Evolutionary conservation across 257 asterid species (phyloP).

Genomic region (Mitragyna speciosa): DNA sequence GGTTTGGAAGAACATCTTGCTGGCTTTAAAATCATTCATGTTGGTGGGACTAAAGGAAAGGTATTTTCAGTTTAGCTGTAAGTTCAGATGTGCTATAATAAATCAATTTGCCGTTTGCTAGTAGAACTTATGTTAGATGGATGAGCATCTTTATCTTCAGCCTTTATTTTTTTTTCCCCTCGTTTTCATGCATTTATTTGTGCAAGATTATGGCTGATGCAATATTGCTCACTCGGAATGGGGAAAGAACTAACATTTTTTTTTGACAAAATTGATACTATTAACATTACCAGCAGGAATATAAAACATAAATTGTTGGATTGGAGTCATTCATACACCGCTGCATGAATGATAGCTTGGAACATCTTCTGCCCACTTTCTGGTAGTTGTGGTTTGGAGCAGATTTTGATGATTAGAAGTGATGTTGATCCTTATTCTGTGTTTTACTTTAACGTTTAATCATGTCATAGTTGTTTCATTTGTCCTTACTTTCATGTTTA

Average conservation of each 20-base stretch:
- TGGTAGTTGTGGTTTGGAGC: no score
- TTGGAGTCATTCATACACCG: no score
- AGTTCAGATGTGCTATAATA: background rate
- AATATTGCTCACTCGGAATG: background rate
- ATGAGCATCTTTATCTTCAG: background rate
- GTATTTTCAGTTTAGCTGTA: constrained; percentile 32
- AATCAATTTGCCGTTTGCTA: background rate
- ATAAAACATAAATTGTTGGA: no score
- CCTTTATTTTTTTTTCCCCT: background rate
- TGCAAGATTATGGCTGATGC: background rate
- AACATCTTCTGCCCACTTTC: no score
- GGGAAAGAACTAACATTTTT: background rate
- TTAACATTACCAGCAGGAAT: no score
- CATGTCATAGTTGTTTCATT: background rate
- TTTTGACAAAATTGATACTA: no score
- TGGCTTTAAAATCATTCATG: constrained; percentile 72
- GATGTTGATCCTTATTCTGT: background rate
- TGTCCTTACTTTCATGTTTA: no score
- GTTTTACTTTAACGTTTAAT: background rate
- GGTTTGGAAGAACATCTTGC: constrained; percentile 63
- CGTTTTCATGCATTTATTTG: background rate
- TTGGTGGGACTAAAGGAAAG: constrained; percentile 96
- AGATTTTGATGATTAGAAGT: background rate
- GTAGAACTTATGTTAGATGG: background rate
- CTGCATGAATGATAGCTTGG: no score